Percentiles rank a stretch among this genome's conserved stretches.
Conservation (phyloP, 257 asterid species). For the Fraxinus cuspidata region DNA sequence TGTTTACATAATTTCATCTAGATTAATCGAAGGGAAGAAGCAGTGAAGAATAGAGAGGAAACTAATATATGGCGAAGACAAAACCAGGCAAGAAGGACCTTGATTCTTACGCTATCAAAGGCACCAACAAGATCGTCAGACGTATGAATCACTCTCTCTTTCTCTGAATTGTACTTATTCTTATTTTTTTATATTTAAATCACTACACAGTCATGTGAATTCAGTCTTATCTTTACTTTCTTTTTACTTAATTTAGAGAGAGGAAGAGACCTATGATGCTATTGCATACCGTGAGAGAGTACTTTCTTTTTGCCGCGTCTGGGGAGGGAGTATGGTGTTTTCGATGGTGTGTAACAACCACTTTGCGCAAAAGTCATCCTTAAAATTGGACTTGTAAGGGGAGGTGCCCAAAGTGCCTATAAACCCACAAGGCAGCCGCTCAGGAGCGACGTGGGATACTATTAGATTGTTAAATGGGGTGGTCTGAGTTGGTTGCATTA, state of each 20-base stretch:
- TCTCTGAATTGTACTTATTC: neutral
- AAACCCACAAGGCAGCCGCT: neutral
- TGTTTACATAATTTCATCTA: neutral
- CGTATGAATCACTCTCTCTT: conserved; percentile 30
- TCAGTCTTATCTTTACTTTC: neutral
- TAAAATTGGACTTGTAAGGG: neutral
- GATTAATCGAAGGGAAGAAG: neutral
- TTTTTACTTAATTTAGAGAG: neutral
- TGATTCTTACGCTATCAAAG: conserved; percentile 79
- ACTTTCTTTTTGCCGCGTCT: neutral
- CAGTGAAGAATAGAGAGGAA: neutral
- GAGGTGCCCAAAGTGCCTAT: neutral
- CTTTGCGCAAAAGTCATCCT: neutral
- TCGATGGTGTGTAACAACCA: neutral
- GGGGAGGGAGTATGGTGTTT: neutral
- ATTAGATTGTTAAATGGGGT: neutral
- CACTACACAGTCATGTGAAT: neutral
- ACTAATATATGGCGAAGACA: conserved; percentile 79
- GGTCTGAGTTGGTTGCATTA: neutral
- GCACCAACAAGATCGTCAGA: conserved; percentile 89
- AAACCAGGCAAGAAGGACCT: conserved; percentile 94
- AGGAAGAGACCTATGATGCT: neutral
- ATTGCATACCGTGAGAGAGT: neutral
- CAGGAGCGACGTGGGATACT: neutral
- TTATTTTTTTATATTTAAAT: neutral